Evolutionary conservation across 169 alveolate genomes (phyloP).

Genomic region (Plasmodium coatneyi): DNA sequence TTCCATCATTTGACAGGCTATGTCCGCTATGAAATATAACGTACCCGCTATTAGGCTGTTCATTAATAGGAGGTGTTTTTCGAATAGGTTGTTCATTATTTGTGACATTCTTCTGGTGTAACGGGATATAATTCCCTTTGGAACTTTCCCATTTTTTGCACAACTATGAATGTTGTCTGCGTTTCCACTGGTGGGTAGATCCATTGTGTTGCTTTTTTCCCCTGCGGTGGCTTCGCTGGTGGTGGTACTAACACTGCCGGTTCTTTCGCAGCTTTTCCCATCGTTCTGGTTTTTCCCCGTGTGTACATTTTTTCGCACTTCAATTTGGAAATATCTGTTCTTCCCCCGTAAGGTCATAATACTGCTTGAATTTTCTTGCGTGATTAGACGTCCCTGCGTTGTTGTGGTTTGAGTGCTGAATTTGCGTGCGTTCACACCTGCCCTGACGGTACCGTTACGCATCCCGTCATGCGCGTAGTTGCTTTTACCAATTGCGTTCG

Average conservation of each 20-base stretch:
- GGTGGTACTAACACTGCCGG: not conserved
- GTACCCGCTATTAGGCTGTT: constrained; percentile 61
- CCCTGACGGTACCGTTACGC: not conserved
- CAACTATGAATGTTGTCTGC: not conserved
- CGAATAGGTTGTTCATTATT: constrained; percentile 66
- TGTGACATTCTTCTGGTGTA: not conserved
- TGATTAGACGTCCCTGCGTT: not conserved
- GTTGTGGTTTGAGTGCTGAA: not conserved
- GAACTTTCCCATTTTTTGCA: not conserved
- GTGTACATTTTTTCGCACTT: not conserved
- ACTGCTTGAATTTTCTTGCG: not conserved
- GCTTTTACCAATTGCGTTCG: not conserved
- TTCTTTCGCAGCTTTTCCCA: not conserved
- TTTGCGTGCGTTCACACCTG: not conserved
- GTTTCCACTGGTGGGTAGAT: not conserved
- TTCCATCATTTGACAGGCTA: constrained; percentile 69
- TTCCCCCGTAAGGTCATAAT: not conserved
- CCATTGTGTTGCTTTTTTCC: not conserved
- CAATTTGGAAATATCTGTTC: constrained; percentile 8
- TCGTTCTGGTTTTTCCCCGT: not conserved
- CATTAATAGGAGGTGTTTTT: constrained; percentile 74
- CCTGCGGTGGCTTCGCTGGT: not conserved
- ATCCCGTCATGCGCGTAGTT: not conserved
- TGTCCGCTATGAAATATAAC: constrained; percentile 62
- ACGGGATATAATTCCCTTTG: constrained; percentile 4